Evolutionary conservation across 352 stramenopile species (phyloP), one percentile per base, ranked within the genome.

Genomic region (Aphanomyces invadans): DNA sequence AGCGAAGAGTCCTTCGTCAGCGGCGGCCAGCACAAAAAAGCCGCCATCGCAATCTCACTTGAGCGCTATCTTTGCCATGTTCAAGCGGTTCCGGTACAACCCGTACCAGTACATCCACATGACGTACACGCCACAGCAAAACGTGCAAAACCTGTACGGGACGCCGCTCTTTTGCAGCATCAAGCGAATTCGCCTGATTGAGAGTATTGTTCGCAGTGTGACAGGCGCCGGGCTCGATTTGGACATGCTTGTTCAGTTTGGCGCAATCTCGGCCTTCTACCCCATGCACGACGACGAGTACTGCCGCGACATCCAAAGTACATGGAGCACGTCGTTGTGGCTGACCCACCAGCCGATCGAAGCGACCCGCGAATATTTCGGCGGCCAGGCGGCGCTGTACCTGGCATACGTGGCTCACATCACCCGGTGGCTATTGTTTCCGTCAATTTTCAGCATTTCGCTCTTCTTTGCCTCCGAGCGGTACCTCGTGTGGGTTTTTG

Each of bases 321-420:
- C 76, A 57, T 93, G 84, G 84, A 87, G 89, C 56, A 69, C 77
- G 57, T 93, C 82, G 81, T 78, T 81, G 57, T 83, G 77, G 25
- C 78, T 83, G 0, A 90, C 90, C 79, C 81, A 76, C 60, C 84
- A 93, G 65, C 84, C 84, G 0, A 91, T 93, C 54, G 80, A 93
- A 60, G 74, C 75, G n/a, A 86, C 90, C 49, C 86, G 82, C 65
- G 75, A 88, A 53, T 93, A 93, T 69, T 91, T 91, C 72, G 84
- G 84, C 54, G 81, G 86, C 66, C 89, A 98, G 73, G 89, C 99
- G 60, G 89, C 91, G 23, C 95, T 99, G 60, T 99, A 98, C 76
- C 99, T 99, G 70, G 76, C 97, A 33, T 99, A 96, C 83, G 69
- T 99, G 25, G 92, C 97, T 11, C 93, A 98, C 74, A 97, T 94